Percentiles rank a stretch among this genome's conserved stretches.
phyloP scores from a whole-genome alignment of 371 early-diverging fungal genomes.

The Mortierella sp. region DNA sequence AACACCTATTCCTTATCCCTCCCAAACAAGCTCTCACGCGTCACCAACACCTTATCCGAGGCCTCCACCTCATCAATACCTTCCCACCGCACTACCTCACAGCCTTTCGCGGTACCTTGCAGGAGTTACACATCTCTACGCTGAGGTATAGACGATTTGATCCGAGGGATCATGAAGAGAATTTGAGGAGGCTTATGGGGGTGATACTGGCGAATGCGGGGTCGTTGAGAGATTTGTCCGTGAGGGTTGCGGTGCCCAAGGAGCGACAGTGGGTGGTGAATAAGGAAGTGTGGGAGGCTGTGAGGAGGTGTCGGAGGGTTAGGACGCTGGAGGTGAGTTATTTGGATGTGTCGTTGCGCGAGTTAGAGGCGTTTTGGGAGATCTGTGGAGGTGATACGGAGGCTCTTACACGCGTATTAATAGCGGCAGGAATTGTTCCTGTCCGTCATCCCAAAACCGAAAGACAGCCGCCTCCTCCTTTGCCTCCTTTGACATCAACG shows the following conservation, averaged over 20 bases:
- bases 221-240: not conserved
- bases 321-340: not conserved
- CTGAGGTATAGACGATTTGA: not conserved
- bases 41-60: not conserved
- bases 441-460: too few relatives aligned
- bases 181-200: not conserved
- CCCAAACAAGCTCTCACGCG: not conserved
- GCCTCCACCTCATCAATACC: not conserved
- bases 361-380: not conserved
- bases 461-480: too few relatives aligned
- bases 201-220: not conserved
- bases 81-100: not conserved
- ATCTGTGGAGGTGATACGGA: not conserved
- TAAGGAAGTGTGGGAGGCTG: not conserved
- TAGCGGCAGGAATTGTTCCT: too few relatives aligned
- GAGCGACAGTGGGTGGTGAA: not conserved
- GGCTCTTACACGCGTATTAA: not conserved
- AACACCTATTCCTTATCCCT: not conserved
- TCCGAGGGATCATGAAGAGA: not conserved
- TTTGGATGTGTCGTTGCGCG: not conserved
- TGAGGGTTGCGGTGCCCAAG: not conserved
- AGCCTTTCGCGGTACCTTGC: not conserved
- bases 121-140: not conserved
- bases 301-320: not conserved
- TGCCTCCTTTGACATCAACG: too few relatives aligned